Evolutionary conservation across 352 stramenopile species (phyloP), one percentile per base, ranked within the genome.

Genomic region (Phytopythium boreale): DNA sequence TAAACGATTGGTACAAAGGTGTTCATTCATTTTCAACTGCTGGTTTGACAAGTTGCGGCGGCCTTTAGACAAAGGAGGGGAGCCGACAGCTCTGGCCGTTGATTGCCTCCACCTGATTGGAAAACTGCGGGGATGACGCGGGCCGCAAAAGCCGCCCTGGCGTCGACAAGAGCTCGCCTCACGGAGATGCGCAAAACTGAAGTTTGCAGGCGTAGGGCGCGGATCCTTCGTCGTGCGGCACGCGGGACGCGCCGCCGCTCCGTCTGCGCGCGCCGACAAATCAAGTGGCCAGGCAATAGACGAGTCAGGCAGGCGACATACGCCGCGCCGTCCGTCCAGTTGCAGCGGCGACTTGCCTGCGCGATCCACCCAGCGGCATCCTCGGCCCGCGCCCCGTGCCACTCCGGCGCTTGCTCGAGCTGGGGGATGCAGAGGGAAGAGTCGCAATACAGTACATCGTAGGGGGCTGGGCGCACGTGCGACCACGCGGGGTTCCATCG

Each of bases 281-380:
- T 59, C 53, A 59, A 59, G 53, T 59, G 53, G 53, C 29, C 31
- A 26, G 34, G 53, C 34, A 24, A 59, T 59, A 59, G 53, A 59
- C 53, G 53, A 59, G 53, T 59, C 53, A 7, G 11, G 20, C 19
- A n/a, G 51, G 12, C 51, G 3, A 11, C 14, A 52, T n/a, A n/a
- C n/a, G n/a, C n/a, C n/a, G n/a, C n/a, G n/a, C n/a, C n/a, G n/a
- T 14, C 26, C 41, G 14, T 10, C 41, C 41, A 24, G 19, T 52
- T 52, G 46, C 31, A 36, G 4, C 31, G 8, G 26, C 10, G 19
- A 52, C 19, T 52, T 24, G 46, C 2, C 41, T 49, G 41, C 20
- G 41, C 41, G 41, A 12, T 17, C 10, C 50, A 20, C 24, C 50
- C 12, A n/a, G 47, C 12, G 22, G 4, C 47, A 55, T 55, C 47